Base-by-base conservation (phyloP, 1,284 basidiomycete species). In the Fomes fomentarius region DNA sequence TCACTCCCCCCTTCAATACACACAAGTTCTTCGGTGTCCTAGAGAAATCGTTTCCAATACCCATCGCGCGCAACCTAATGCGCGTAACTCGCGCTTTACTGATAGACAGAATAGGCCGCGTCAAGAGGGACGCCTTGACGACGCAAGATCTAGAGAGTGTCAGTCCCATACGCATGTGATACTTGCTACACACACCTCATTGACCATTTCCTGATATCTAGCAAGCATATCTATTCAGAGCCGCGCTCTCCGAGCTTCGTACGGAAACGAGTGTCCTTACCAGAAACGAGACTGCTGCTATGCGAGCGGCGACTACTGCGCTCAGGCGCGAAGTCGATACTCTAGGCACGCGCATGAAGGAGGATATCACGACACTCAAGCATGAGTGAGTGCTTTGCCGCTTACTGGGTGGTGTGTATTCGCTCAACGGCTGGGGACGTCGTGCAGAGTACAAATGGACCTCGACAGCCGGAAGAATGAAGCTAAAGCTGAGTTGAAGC, bases 201-300 rank as follows among this genome's bases (percentile, higher is more conserved):
- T 9, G 17, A 17, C 11, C 9, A 8, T 47, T 15, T 12, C n/a
- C 25, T 21, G 9, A 6, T n/a, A 12, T 47, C 3, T 45, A 96
- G 94, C 91, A 96, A 85, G 94, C 94, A 11, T 99, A 99, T 71
- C 79, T 98, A 24, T 98, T 98, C 73, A 86, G 89, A 49, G 96
- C 97, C 10, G 97, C 96, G 0, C 72, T 99, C 24, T 91, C 93
- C 0, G 95, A 99, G 71, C 77, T 98, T 38, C 84, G 94, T 15
- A 91, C 93, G 4, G 96, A 98, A 66, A 83, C 94, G 37, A 87
- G 89, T 9, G 84, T 95, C 60, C 84, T 85, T 52, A 89, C 91
- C 2, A 84, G 92, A 52, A 96, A 94, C 65, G 96, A 97, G 66
- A 89, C 85, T 15, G 84, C 94, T 15, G 80, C 90, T 4, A 81